phyloP scores from a whole-genome alignment of 73 alveolate genomes.

The Breviolum minutum region DNA sequence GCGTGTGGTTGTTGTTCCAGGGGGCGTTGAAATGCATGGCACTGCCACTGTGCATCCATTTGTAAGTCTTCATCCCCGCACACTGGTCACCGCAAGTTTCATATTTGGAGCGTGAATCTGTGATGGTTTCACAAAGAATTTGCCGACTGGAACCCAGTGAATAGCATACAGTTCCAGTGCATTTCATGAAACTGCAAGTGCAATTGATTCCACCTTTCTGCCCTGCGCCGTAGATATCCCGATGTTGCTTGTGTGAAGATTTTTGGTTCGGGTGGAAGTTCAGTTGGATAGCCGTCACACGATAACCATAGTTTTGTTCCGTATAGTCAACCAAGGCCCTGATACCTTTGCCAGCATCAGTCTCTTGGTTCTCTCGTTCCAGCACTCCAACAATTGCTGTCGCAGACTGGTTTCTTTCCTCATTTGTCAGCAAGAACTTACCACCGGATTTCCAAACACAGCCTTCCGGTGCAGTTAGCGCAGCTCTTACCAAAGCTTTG shows the following conservation, averaged over 20 bases:
- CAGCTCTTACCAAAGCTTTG: conserved; percentile 83
- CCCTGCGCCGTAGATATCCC: conserved; percentile 93
- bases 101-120: conserved; percentile 73
- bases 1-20: conserved; percentile 92
- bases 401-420: conserved; percentile 86
- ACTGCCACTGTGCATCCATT: conserved; percentile 94
- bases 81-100: conserved; percentile 80
- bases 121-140: conserved; percentile 84
- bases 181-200: conserved; percentile 93
- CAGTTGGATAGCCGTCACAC: conserved; percentile 89
- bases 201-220: conserved; percentile 95
- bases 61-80: conserved; percentile 75
- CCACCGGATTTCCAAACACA: conserved; percentile 94
- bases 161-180: conserved; percentile 89
- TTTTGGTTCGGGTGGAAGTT: conserved; percentile 89
- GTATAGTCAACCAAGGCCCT: conserved; percentile 68
- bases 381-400: conserved; percentile 77
- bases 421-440: conserved; percentile 76
- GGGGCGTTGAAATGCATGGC: conserved; percentile 94
- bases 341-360: conserved; percentile 83
- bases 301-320: conserved; percentile 78
- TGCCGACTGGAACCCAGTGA: conserved; percentile 92
- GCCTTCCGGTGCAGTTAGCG: conserved; percentile 85
- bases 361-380: conserved; percentile 89
- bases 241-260: conserved; percentile 92